A percentile compares a stretch with the other conserved stretches of the same genome.
Conservation (phyloP, 768 basidiomycete species). For the Jaapia argillacea region DNA sequence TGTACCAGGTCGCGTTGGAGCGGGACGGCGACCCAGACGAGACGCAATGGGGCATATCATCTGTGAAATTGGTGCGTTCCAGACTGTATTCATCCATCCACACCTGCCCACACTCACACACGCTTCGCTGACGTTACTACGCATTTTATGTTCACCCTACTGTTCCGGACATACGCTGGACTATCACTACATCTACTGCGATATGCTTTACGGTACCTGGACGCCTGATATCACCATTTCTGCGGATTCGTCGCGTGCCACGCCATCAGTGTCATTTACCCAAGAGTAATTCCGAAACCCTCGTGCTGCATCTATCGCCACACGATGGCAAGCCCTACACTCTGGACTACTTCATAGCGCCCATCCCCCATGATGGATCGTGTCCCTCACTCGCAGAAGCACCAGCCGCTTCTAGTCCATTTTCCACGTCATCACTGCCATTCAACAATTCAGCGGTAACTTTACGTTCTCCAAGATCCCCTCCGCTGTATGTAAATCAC, state of each 20-base stretch:
- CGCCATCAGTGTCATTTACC: slow-evolving; percentile 54
- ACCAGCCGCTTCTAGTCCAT: slow-evolving; percentile 9
- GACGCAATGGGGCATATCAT: slow-evolving; percentile 45
- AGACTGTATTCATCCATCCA: slow-evolving; percentile 7
- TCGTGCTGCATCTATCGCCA: slow-evolving; percentile 43
- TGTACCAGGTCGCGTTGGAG: slow-evolving; percentile 68
- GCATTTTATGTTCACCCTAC: no score
- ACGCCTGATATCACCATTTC: neutral
- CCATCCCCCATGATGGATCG: slow-evolving; percentile 57
- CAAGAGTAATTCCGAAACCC: slow-evolving; percentile 39
- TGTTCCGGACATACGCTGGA: no score
- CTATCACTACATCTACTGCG: no score
- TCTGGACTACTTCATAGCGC: slow-evolving; percentile 62
- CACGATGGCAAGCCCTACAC: slow-evolving; percentile 42
- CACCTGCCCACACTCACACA: no score
- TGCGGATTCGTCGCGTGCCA: neutral
- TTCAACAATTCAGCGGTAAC: slow-evolving; percentile 43
- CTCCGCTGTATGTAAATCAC: slow-evolving; percentile 42
- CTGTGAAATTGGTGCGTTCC: slow-evolving; percentile 47
- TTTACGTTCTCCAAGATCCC: slow-evolving; percentile 33
- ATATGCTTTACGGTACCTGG: neutral
- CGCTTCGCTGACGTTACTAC: no score
- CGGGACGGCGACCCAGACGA: slow-evolving; percentile 31
- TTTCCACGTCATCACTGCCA: slow-evolving; percentile 17
- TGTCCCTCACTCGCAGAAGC: slow-evolving; percentile 32